Evolutionary conservation across 140 eudicot genomes (phyloP).

Genomic region (Senecio squalidus): DNA sequence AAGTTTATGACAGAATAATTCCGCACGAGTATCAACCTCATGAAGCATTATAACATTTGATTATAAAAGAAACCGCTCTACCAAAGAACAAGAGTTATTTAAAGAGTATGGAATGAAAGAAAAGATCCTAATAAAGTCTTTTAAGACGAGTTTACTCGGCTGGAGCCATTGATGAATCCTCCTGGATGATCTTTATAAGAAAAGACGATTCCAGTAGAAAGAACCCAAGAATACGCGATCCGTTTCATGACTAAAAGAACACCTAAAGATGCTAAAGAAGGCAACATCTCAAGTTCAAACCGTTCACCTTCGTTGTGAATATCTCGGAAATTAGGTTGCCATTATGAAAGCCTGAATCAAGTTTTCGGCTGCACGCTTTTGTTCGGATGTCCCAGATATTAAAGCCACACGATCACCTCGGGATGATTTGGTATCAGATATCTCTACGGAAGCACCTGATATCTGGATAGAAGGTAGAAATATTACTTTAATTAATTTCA

Average conservation of each 20-base stretch:
- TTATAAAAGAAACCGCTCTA: slow-evolving; percentile 30
- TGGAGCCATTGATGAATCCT: slow-evolving; percentile 31
- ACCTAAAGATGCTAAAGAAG: slow-evolving; percentile 31
- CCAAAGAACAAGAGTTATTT: slow-evolving; percentile 30
- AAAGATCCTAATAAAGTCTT: slow-evolving; percentile 34
- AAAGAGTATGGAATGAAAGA: slow-evolving; percentile 33
- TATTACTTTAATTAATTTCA: not conserved
- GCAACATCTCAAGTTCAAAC: slow-evolving; percentile 19
- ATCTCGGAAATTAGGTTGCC: slow-evolving; percentile 53
- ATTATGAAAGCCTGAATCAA: slow-evolving; percentile 94
- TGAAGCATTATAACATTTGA: slow-evolving; percentile 28
- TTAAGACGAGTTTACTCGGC: slow-evolving; percentile 29
- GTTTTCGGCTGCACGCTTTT: slow-evolving; percentile 94
- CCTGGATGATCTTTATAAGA: slow-evolving; percentile 27
- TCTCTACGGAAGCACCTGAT: slow-evolving; percentile 87
- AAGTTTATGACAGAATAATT: slow-evolving; percentile 19
- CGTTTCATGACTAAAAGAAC: slow-evolving; percentile 22
- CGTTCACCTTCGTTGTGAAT: slow-evolving; percentile 31
- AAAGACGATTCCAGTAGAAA: slow-evolving; percentile 24
- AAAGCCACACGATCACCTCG: slow-evolving; percentile 94
- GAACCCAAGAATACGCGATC: slow-evolving; percentile 28
- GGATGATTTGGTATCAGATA: slow-evolving; percentile 72
- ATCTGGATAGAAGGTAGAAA: slow-evolving; percentile 29
- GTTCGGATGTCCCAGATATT: slow-evolving; percentile 88
- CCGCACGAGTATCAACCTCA: slow-evolving; percentile 41